Percentiles rank a stretch among this genome's conserved stretches.
phyloP scores from a whole-genome alignment of 305 asterid genomes.

The Petunia hybrid region DNA sequence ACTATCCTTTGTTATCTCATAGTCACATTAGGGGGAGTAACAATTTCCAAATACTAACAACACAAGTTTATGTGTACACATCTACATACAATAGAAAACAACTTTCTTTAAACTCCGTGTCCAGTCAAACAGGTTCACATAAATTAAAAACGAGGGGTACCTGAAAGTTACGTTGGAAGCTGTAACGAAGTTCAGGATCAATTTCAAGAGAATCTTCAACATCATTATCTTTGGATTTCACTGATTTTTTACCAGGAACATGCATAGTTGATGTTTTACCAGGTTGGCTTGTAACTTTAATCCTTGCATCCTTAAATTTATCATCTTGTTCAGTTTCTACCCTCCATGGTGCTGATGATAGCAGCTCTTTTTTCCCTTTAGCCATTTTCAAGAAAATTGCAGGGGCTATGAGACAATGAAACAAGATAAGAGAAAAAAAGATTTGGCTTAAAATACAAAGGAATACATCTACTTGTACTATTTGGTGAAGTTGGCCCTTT shows the following conservation, averaged over 20 bases:
- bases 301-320: conserved; percentile 76
- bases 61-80: conserved; percentile 3
- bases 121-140: not conserved
- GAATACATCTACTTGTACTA: not conserved
- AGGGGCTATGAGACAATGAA: not conserved
- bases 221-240: conserved; percentile 45
- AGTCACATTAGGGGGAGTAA: not conserved
- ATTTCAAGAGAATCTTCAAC: conserved; percentile 67
- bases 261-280: conserved; percentile 89
- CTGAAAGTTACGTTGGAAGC: conserved; percentile 95
- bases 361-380: conserved; percentile 86
- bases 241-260: conserved; percentile 67
- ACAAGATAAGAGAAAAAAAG: not conserved
- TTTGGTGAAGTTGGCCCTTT: not conserved
- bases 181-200: conserved; percentile 93
- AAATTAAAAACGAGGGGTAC: conserved; percentile 35
- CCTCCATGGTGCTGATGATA: conserved; percentile 96
- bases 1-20: not conserved
- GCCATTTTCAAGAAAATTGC: conserved; percentile 47
- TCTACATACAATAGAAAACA: not conserved
- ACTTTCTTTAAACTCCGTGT: too few relatives aligned
- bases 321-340: conserved; percentile 57
- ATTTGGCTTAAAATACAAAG: not conserved
- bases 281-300: conserved; percentile 83
- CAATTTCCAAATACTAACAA: not conserved